These are phyloP conservation scores for Nitzschia palea DNA, from an alignment of 108 stramenopile genomes.

Conservation along the genomic window DNA sequence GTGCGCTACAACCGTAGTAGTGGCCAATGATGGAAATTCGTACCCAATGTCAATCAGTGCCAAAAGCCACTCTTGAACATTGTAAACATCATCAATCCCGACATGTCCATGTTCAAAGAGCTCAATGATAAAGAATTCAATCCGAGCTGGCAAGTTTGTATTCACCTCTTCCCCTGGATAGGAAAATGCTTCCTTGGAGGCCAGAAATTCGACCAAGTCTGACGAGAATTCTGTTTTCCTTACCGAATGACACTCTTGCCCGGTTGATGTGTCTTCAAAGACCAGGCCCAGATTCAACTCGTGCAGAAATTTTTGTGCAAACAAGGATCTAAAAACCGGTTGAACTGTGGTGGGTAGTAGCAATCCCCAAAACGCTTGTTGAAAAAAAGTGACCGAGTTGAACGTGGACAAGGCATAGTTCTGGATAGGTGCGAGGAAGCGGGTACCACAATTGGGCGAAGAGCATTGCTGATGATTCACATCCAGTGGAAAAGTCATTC, in stretches of 20 bases:
- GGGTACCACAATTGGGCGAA: no score
- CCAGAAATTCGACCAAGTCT: constrained; percentile 39
- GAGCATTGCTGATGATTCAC: no score
- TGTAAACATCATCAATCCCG: constrained; percentile 2
- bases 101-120: constrained; percentile 49
- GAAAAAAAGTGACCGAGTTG: no score
- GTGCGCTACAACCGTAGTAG: neutral
- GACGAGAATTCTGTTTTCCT: constrained; percentile 33
- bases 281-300: neutral
- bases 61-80: constrained; percentile 38
- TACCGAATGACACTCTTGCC: neutral
- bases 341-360: no score
- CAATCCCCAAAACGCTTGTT: no score
- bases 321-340: no score
- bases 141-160: no score
- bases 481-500: no score
- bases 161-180: no score
- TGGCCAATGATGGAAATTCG: constrained; percentile 4
- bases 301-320: constrained; percentile 37
- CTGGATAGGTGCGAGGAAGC: no score
- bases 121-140: constrained; percentile 36
- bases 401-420: no score
- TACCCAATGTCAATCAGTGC: constrained; percentile 32
- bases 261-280: neutral
- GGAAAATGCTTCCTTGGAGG: constrained; percentile 3